Base-by-base conservation (phyloP, 148 eudicot species). In the Hydrangea macrophylla region DNA sequence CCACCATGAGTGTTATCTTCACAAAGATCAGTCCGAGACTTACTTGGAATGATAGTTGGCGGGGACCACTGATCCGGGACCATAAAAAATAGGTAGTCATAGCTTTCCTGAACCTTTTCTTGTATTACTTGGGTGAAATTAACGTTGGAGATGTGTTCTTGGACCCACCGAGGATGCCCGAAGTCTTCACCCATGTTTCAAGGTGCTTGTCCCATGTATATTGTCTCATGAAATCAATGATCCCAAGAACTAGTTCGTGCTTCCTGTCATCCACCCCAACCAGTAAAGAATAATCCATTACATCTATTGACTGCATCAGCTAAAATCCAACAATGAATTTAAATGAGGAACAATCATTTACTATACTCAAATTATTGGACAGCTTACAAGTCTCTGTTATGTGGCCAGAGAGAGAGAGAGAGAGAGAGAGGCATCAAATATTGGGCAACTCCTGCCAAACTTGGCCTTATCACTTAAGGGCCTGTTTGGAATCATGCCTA, bases 151-250 rank as follows among this genome's bases (percentile, higher is more conserved):
- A 55, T 15, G 75, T 78, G 12, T 88, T 85, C 76, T 77, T 88
- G 17, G 87, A 82, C 1, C 92, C 92, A 23, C 92, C 92, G 24
- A 88, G 84, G 53, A 88, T 81, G 36, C 92, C 92, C 2, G 92
- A 81, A n/a, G 89, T 69, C 78, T 88, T 88, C 62, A 88, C 92
- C 92, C 92, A 88, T 37, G 84, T 85, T 67, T 88, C 92, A 27
- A 88, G 92, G 76, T 88, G 92, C 78, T 88, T 88, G 36, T 88
- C 89, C 92, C 89, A 88, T 11, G 92, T 88, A 68, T 85, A 88
- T 57, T 88, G 92, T 69, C 89, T 81, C 89, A 88, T 88, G 82
- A 82, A 83, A 69, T 88, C 92, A 33, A 88, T 88, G 10, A 83
- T 88, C 45, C 92, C 92, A 23, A 88, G 78, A 8, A 88, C 92